Conservation (phyloP, 164 flowering plant genomes). For the Berberis vulgaris region DNA sequence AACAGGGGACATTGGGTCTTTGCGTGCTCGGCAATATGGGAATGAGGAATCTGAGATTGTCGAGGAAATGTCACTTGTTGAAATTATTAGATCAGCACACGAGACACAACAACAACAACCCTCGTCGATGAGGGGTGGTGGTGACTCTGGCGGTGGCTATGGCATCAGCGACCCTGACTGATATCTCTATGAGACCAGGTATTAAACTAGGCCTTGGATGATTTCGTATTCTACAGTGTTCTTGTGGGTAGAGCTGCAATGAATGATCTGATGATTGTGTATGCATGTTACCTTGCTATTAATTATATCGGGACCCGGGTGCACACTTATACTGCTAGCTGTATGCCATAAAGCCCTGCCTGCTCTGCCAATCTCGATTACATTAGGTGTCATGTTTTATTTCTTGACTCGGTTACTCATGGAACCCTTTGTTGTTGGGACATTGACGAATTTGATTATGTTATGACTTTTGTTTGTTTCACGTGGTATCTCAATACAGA, state of each 20-base stretch:
- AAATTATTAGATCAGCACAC: slow-evolving; percentile 14
- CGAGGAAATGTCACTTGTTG: slow-evolving; percentile 56
- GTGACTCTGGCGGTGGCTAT: neutral
- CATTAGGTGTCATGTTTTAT: slow-evolving; percentile 71
- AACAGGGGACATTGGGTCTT: neutral
- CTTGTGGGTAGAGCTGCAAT: slow-evolving; percentile 97
- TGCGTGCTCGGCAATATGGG: neutral
- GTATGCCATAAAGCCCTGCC: slow-evolving; percentile 75
- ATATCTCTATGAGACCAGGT: slow-evolving; percentile 25
- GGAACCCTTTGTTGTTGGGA: slow-evolving; percentile 91
- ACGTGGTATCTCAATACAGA: neutral
- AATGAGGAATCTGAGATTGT: slow-evolving; percentile 22
- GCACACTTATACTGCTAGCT: slow-evolving; percentile 80
- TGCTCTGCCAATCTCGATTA: slow-evolving; percentile 86
- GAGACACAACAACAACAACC: slow-evolving; percentile 13
- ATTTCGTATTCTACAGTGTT: slow-evolving; percentile 86
- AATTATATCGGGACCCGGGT: slow-evolving; percentile 71
- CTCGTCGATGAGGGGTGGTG: neutral
- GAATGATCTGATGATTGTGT: slow-evolving; percentile 96
- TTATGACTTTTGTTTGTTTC: slow-evolving; percentile 25
- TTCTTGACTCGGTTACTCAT: slow-evolving; percentile 82
- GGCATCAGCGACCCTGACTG: slow-evolving; percentile 8
- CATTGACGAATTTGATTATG: slow-evolving; percentile 74
- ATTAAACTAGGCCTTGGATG: slow-evolving; percentile 88
- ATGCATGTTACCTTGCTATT: slow-evolving; percentile 94